phyloP scores from a whole-genome alignment of 2,329 filamentous ascomycete genomes.

The Aspergillus tubingensis region DNA sequence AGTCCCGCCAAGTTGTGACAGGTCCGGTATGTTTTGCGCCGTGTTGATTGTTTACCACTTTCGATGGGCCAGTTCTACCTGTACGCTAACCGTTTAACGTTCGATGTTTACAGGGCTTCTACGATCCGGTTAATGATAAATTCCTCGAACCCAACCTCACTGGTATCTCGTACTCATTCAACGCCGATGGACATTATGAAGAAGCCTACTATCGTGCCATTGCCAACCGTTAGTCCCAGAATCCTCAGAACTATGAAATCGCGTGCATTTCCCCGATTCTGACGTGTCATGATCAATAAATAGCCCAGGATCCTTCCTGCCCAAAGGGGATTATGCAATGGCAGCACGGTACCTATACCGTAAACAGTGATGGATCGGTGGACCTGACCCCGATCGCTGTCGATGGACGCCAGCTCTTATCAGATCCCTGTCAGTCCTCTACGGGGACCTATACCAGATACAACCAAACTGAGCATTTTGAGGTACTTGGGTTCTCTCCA shows the following conservation, averaged over 20 bases:
- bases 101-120: constrained; percentile 59
- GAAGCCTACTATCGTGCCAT: constrained; percentile 69
- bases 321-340: constrained; percentile 69
- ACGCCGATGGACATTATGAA: constrained; percentile 67
- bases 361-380: constrained; percentile 60
- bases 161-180: constrained; percentile 75
- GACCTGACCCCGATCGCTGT: constrained; percentile 61
- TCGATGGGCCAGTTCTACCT: background rate
- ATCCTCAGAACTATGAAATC: background rate
- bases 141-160: constrained; percentile 67
- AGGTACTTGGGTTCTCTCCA: constrained; percentile 47
- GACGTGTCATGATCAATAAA: constrained; percentile 10
- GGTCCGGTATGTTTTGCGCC: constrained; percentile 58
- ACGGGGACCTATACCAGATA: constrained; percentile 64
- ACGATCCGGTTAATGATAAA: constrained; percentile 65
- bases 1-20: constrained; percentile 68
- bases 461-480: constrained; percentile 64
- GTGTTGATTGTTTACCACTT: constrained; percentile 4
- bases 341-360: constrained; percentile 67
- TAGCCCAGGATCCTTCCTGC: constrained; percentile 62
- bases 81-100: constrained; percentile 7
- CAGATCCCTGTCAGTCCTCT: constrained; percentile 62
- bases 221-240: constrained; percentile 61
- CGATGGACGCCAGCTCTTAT: constrained; percentile 68
- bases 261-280: constrained; percentile 13